These are phyloP conservation scores for Zostera marina DNA, from an alignment of 116 monocot genomes.

Conservation along the genomic window DNA sequence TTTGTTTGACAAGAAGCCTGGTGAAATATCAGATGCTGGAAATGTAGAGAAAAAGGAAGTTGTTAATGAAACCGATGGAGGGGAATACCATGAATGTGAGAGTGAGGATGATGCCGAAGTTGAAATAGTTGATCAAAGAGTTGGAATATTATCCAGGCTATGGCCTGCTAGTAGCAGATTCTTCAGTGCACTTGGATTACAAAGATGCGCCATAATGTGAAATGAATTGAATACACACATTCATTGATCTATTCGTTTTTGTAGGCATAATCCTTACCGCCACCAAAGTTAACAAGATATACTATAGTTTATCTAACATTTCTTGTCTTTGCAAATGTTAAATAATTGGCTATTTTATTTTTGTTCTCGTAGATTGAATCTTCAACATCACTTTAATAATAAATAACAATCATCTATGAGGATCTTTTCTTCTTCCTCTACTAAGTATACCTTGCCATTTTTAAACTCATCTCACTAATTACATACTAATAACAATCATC, in stretches of 20 bases:
- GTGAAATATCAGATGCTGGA: conserved; percentile 65
- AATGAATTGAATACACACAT: not conserved
- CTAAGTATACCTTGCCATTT: too few relatives aligned
- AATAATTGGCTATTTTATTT: not conserved
- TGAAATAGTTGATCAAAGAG: conserved; percentile 11
- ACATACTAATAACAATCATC: too few relatives aligned
- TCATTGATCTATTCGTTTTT: not conserved
- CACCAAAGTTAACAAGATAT: too few relatives aligned
- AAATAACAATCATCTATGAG: too few relatives aligned
- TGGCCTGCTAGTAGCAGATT: conserved; percentile 54
- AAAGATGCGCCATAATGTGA: conserved; percentile 64
- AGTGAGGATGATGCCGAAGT: conserved; percentile 5
- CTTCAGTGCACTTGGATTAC: conserved; percentile 41
- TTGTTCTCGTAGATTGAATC: not conserved
- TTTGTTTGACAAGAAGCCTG: conserved; percentile 90
- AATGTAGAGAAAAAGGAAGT: conserved; percentile 7
- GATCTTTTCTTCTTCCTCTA: too few relatives aligned
- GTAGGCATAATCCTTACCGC: not conserved
- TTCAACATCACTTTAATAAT: not conserved
- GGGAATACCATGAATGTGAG: not conserved
- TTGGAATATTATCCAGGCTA: conserved; percentile 42
- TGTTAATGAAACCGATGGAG: conserved; percentile 3
- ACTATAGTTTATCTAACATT: too few relatives aligned
- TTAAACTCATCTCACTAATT: too few relatives aligned
- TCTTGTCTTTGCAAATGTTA: too few relatives aligned